phyloP scores from a whole-genome alignment of 176 grass and related monocot genomes.

The Zoysia pacifica region DNA sequence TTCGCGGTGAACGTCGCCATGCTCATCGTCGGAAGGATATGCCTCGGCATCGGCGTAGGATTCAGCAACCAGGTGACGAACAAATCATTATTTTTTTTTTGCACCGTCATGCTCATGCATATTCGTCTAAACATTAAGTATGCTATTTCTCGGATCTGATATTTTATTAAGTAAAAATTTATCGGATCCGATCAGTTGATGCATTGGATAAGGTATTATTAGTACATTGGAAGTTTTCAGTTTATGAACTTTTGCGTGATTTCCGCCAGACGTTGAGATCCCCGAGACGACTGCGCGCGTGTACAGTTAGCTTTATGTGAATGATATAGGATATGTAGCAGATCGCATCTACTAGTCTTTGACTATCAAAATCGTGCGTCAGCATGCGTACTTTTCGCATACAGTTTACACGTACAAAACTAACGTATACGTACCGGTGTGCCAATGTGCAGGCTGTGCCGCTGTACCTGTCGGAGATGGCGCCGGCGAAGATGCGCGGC shows the following conservation, averaged over 20 bases:
- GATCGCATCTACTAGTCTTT: no score
- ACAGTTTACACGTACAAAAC: no score
- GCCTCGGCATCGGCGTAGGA: conserved; percentile 40
- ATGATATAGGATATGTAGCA: no score
- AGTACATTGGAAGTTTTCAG: no score
- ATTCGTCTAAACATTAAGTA: background rate
- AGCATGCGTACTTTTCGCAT: no score
- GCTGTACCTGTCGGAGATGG: conserved; percentile 55
- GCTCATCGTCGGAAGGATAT: conserved; percentile 46
- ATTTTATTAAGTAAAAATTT: background rate
- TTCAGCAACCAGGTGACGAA: conserved; percentile 38
- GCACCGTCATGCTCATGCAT: background rate
- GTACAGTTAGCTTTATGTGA: no score
- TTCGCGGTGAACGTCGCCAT: conserved; percentile 37
- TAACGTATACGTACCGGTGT: no score
- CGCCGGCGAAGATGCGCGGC: conserved; percentile 25
- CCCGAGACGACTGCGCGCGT: no score
- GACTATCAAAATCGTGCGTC: no score
- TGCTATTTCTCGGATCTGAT: background rate
- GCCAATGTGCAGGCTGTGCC: conserved; percentile 24
- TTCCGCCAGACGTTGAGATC: background rate
- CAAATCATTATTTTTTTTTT: background rate
- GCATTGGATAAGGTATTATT: no score
- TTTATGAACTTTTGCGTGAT: background rate
- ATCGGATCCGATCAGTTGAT: background rate